Evolutionary conservation across 129 eudicot genomes (phyloP).

Genomic region (Helianthus annuus): HanXRQr2.0-SUNRISE NC_035436.2:156232867-156233366

Average conservation of each 20-base stretch:
- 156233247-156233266: background rate
- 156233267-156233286: constrained; percentile 7
- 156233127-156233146: constrained; percentile 17
- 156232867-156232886: constrained; percentile 29
- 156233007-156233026: constrained; percentile 30
- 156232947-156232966: constrained; percentile 39
- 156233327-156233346: constrained; percentile 4
- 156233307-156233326: background rate
- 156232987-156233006: constrained; percentile 35
- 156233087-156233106: constrained; percentile 32
- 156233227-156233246: constrained; percentile 8
- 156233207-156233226: constrained; percentile 10
- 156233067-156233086: constrained; percentile 48
- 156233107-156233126: constrained; percentile 18
- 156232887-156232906: constrained; percentile 32
- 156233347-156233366: constrained; percentile 23
- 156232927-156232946: constrained; percentile 35
- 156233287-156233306: constrained; percentile 31
- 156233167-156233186: constrained; percentile 12
- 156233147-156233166: constrained; percentile 11
- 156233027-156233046: constrained; percentile 38
- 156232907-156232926: constrained; percentile 28
- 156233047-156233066: constrained; percentile 42
- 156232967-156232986: constrained; percentile 37
- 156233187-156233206: background rate